Conservation (phyloP, 2,329 filamentous ascomycete genomes). For the Penicillium olsonii region DNA sequence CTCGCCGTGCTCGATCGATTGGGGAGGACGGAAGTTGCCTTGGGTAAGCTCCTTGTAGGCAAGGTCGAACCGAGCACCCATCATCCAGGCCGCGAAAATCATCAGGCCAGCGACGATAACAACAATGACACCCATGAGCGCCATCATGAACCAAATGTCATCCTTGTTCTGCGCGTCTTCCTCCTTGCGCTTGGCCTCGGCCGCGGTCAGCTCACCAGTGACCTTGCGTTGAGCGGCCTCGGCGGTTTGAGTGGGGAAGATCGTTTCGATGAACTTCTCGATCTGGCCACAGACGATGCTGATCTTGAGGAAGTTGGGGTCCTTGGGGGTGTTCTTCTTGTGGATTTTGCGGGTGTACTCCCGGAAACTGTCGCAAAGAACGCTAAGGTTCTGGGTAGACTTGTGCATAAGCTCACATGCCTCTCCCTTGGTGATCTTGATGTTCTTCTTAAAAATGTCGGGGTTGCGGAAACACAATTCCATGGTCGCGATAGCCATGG, state of each 20-base stretch:
- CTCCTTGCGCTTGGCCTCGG: constrained; percentile 52
- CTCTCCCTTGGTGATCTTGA: constrained; percentile 96
- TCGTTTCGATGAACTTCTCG: constrained; percentile 90
- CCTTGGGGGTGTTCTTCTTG: constrained; percentile 89
- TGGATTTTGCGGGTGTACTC: constrained; percentile 78
- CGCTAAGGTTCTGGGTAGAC: constrained; percentile 83
- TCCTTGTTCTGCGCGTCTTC: constrained; percentile 54
- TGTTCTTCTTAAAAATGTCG: constrained; percentile 76
- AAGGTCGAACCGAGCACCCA: constrained; percentile 81
- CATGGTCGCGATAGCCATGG: constrained; percentile 95
- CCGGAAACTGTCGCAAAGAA: constrained; percentile 80
- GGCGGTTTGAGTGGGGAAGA: constrained; percentile 83
- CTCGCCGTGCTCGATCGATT: constrained; percentile 35
- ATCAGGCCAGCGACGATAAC: constrained; percentile 72
- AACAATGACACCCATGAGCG: constrained; percentile 72
- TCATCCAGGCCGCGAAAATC: constrained; percentile 74
- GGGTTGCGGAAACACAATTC: constrained; percentile 92
- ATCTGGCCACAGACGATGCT: constrained; percentile 87
- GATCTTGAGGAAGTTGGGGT: constrained; percentile 90
- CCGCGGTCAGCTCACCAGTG: constrained; percentile 59
- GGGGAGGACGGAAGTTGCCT: constrained; percentile 49
- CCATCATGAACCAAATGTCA: constrained; percentile 65
- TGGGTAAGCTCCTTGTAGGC: constrained; percentile 58
- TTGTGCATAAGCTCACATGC: constrained; percentile 90
- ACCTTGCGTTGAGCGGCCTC: constrained; percentile 53